Evolutionary conservation across 306 rosid genomes (phyloP).

Genomic region (Prosopis cineraria): DNA sequence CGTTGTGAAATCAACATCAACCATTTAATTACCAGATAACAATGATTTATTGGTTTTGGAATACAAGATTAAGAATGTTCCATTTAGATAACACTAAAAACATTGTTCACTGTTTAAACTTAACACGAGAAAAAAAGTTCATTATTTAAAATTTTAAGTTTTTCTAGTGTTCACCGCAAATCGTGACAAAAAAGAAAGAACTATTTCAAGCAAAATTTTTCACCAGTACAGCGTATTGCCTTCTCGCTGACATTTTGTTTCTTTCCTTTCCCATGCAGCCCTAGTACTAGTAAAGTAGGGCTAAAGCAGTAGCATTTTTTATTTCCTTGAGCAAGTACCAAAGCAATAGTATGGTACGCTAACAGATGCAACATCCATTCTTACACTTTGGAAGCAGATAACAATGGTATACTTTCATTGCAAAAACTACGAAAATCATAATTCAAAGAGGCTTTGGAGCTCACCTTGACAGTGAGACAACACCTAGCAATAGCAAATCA

Average conservation of each 20-base stretch:
- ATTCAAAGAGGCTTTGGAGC: slow-evolving; percentile 27
- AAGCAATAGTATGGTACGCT: no score
- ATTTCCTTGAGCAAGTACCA: no score
- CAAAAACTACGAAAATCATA: slow-evolving; percentile 26
- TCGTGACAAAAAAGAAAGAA: neutral
- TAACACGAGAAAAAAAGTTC: neutral
- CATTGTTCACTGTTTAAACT: neutral
- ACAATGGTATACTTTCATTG: slow-evolving; percentile 12
- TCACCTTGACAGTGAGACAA: slow-evolving; percentile 95
- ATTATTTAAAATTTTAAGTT: no score
- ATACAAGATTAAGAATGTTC: slow-evolving; percentile 5
- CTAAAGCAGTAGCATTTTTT: no score
- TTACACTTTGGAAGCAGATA: neutral
- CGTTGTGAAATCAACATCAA: neutral
- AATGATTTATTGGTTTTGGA: neutral
- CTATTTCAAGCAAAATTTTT: neutral
- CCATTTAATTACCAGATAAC: neutral
- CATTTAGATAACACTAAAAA: neutral
- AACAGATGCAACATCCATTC: neutral
- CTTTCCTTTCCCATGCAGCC: neutral
- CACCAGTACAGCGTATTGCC: neutral
- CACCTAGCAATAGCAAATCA: slow-evolving; percentile 73
- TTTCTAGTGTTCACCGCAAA: neutral
- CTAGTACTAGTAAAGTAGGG: neutral
- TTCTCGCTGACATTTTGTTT: neutral